Base-by-base conservation (phyloP, 179 eudicot genomes). In the Actinidia polygama region DNA sequence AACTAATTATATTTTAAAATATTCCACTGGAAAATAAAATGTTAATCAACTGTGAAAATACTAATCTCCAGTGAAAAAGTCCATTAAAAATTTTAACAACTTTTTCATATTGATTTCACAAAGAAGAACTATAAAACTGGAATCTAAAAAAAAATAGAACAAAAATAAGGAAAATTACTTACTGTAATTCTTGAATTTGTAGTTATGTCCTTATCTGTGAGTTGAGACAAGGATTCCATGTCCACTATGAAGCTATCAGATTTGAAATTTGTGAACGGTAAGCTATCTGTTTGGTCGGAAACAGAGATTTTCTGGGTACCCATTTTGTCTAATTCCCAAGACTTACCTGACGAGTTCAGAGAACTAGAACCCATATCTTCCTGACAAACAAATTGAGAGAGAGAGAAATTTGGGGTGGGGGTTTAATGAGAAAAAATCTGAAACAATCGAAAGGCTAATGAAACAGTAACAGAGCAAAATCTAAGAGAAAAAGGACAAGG, bases 191-290 rank as follows among this genome's bases (percentile, higher is more conserved):
- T 89, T 66, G 98, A 88, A 84, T 90, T 90, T 50, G 88, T 44
- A 76, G 81, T 80, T 78, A 50, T 44, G 15, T 91, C 92, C 79
- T 87, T 91, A 44, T 89, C 87, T 7, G 85, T 58, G 61, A 88
- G 85, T 78, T 87, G 87, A 49, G 93, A 84, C 62, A 91, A 83
- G 73, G 85, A 79, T 51, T 89, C 94, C 85, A 93, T 83, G 87
- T 95, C 95, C 21, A 95, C 87, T 5, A 90, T 78, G 81, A 90
- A 91, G 86, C 90, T 87, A 62, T 95, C 95, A 2, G 90, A 84
- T 72, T 83, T 84, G 62, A 73, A 63, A n/a, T 75, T 87, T 8
- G 86, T 79, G 44, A 81, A 84, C 14, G 89, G 83, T 10, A 85
- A 84, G 16, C 86, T 84, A 58, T 88, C 86, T 36, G 85, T 74